Conservation (phyloP, 441 rosid species). For the Euphorbia celastroides region DNA sequence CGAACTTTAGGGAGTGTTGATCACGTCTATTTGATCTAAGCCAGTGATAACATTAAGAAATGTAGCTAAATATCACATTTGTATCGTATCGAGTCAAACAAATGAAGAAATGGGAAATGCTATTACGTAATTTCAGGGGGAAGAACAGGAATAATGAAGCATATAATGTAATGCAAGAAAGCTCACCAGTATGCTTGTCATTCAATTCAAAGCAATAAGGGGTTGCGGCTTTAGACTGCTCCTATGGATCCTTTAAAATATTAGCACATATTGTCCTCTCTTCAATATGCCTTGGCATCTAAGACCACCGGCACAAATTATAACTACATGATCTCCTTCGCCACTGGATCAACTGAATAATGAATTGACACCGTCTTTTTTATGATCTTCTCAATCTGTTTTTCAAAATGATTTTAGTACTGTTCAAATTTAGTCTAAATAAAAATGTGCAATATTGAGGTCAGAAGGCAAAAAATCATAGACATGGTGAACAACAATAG, state of each 20-base stretch:
- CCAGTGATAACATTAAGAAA: too few species aligned
- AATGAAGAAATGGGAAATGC: too few species aligned
- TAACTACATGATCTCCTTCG: slow-evolving; percentile 72
- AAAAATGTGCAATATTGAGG: slow-evolving; percentile 4
- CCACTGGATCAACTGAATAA: slow-evolving; percentile 79
- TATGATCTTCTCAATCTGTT: slow-evolving; percentile 53
- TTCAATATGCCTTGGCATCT: too few species aligned
- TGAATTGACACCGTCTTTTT: slow-evolving; percentile 43
- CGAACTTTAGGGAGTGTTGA: too few species aligned
- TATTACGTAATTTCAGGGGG: too few species aligned
- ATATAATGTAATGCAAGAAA: neutral
- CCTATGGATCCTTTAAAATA: neutral
- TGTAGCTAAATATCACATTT: too few species aligned
- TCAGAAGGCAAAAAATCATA: neutral
- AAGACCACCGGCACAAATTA: too few species aligned
- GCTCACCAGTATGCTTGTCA: slow-evolving; percentile 8
- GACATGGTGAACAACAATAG: neutral
- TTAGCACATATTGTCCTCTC: neutral
- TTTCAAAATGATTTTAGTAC: slow-evolving; percentile 15
- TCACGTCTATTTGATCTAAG: too few species aligned
- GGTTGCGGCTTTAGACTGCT: neutral
- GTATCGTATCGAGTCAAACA: too few species aligned
- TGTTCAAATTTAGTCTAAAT: neutral
- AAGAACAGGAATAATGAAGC: neutral
- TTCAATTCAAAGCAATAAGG: neutral